Percentiles rank a stretch among this genome's conserved stretches.
These are phyloP conservation scores for Umbilicus rupestris DNA, from an alignment of 164 flowering plant genomes.

Conservation along the genomic window DNA sequence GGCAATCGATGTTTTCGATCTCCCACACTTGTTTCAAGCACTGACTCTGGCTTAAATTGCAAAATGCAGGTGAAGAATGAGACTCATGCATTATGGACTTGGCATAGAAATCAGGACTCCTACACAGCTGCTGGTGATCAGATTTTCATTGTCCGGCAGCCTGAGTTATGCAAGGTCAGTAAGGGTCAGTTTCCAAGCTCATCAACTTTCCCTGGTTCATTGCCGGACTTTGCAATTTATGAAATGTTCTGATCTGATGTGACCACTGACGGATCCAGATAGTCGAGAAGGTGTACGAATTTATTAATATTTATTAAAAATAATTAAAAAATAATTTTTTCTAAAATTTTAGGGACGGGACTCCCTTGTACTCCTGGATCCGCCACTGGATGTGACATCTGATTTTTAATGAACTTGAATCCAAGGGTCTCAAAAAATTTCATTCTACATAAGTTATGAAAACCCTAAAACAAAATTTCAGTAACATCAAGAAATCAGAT, in stretches of 20 bases:
- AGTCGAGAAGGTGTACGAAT: too few species aligned
- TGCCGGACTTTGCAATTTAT: too few species aligned
- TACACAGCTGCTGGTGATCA: conserved; percentile 59
- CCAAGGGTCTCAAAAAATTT: neutral
- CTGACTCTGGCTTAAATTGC: neutral
- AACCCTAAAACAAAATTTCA: neutral
- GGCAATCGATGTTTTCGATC: neutral
- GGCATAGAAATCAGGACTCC: conserved; percentile 80
- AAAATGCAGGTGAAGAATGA: conserved; percentile 60
- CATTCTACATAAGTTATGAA: neutral
- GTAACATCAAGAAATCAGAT: neutral
- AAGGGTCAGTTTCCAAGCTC: neutral
- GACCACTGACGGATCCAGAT: too few species aligned
- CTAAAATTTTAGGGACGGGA: too few species aligned
- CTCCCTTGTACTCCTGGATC: too few species aligned
- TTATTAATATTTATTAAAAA: too few species aligned
- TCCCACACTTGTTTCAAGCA: neutral
- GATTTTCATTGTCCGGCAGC: conserved; percentile 73
- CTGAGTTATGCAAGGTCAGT: conserved; percentile 34
- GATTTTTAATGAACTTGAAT: neutral
- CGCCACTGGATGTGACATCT: too few species aligned
- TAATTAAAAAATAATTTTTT: too few species aligned
- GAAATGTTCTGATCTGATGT: too few species aligned
- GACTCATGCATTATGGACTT: conserved; percentile 80
- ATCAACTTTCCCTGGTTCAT: too few species aligned